These are phyloP conservation scores for Rhododendron vialii DNA, from an alignment of 148 eudicot genomes.

Conservation along the genomic window DNA sequence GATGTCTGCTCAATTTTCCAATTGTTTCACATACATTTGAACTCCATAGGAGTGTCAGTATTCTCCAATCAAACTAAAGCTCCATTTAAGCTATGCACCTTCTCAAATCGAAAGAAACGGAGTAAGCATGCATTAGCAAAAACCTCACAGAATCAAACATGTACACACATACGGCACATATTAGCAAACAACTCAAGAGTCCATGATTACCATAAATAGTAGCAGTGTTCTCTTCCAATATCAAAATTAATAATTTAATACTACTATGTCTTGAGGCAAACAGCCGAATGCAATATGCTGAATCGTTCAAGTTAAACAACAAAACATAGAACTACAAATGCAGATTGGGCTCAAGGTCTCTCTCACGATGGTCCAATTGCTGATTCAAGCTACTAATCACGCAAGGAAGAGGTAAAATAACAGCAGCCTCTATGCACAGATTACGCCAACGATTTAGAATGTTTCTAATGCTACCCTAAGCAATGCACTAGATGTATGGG, in stretches of 20 bases:
- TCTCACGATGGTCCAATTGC: neutral
- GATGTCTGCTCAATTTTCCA: neutral
- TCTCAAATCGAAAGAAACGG: neutral
- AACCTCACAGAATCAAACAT: neutral
- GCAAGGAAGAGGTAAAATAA: neutral
- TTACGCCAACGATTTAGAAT: neutral
- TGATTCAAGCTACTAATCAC: neutral
- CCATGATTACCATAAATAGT: neutral
- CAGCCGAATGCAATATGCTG: neutral
- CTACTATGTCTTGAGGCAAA: no score
- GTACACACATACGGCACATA: neutral
- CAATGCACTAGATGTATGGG: neutral
- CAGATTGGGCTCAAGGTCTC: neutral
- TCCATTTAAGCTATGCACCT: neutral
- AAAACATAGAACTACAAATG: neutral
- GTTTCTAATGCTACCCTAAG: neutral
- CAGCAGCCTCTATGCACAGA: neutral
- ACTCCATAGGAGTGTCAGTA: neutral
- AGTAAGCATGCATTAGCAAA: neutral
- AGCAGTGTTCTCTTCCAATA: neutral
- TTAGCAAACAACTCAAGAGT: neutral
- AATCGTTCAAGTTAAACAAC: neutral
- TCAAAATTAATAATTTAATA: neutral
- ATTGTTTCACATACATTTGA: neutral
- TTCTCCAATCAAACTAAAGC: neutral